Percentiles rank a stretch among this genome's conserved stretches.
Evolutionary conservation across 306 rosid genomes (phyloP).

Genomic region (Castanea mollissima): DNA sequence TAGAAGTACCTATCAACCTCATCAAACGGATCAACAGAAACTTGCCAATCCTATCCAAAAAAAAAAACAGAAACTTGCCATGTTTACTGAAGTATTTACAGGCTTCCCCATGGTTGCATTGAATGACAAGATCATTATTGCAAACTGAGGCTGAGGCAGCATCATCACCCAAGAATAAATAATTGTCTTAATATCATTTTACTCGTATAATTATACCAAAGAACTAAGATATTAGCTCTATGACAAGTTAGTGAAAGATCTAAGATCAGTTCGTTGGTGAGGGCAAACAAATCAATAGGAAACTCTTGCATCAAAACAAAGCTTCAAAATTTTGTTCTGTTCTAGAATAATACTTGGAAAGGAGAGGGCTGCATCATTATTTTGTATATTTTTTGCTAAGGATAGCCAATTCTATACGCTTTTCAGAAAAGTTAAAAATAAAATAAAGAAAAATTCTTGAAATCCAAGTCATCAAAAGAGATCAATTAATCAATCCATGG

Average conservation of each 20-base stretch:
- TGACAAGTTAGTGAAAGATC: not conserved
- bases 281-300: not conserved
- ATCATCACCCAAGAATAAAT: not conserved
- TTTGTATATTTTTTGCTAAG: not conserved
- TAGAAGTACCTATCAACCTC: no score
- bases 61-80: no score
- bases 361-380: not conserved
- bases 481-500: not conserved
- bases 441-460: not conserved
- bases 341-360: not conserved
- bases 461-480: not conserved
- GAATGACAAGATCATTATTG: not conserved
- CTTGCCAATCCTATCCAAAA: no score
- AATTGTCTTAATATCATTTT: not conserved
- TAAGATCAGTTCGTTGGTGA: not conserved
- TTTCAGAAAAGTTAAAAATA: not conserved
- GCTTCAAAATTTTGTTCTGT: not conserved
- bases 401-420: not conserved
- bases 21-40: no score
- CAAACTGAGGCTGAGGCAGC: not conserved
- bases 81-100: not conserved
- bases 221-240: not conserved
- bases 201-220: not conserved
- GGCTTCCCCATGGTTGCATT: not conserved
- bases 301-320: not conserved